Evolutionary conservation across 306 rosid species (phyloP).

Genomic region (Leucaena leucocephala): DNA sequence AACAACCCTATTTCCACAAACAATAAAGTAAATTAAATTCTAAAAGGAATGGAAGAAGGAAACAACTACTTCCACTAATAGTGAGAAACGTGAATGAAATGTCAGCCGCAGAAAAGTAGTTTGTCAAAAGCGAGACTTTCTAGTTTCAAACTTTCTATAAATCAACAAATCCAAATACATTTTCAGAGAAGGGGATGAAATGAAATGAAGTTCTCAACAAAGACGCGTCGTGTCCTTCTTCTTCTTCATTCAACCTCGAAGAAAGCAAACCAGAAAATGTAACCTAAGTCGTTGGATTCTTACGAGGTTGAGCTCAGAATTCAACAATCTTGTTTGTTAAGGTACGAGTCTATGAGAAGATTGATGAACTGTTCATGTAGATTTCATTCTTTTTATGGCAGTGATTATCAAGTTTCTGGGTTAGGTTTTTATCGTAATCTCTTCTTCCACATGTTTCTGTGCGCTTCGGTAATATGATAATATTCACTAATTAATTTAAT

Average conservation of each 20-base stretch:
- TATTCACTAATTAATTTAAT: too few species aligned
- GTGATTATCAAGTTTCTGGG: conserved; percentile 25
- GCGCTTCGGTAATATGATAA: background rate
- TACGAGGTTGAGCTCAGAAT: conserved; percentile 23
- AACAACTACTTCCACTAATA: too few species aligned
- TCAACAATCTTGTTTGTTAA: conserved; percentile 25
- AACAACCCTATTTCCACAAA: background rate
- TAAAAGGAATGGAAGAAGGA: background rate
- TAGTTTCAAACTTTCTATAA: conserved; percentile 8
- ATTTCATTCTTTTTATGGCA: background rate
- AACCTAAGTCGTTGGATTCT: conserved; percentile 2
- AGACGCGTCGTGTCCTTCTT: background rate
- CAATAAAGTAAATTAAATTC: background rate
- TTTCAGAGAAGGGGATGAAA: background rate
- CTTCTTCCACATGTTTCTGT: background rate
- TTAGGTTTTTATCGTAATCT: conserved; percentile 14
- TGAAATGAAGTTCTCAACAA: conserved; percentile 14
- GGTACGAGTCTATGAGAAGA: conserved; percentile 34
- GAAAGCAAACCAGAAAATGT: conserved; percentile 27
- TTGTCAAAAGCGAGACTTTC: background rate
- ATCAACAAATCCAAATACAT: background rate
- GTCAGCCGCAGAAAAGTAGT: conserved; percentile 34
- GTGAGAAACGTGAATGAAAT: background rate
- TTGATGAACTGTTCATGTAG: conserved; percentile 14
- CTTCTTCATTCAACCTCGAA: conserved; percentile 20